Percentiles rank a stretch among this genome's conserved stretches.
These are phyloP conservation scores for Straminergon stramineum DNA, from an alignment of 225 moss, liverwort and hornwort genomes.

Conservation along the genomic window DNA sequence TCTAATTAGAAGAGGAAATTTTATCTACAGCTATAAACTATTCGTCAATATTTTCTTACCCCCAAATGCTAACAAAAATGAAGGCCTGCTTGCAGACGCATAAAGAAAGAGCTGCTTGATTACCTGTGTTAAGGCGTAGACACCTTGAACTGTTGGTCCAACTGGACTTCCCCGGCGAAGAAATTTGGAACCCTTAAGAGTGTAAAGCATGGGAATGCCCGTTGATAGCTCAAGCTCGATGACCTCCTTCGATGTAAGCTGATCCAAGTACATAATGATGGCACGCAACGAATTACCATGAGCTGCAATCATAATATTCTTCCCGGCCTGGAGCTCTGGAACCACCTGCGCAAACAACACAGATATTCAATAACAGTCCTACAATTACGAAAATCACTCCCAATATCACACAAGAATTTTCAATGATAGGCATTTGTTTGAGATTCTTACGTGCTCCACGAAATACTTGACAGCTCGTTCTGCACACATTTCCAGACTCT, in stretches of 20 bases:
- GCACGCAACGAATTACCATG: constrained; percentile 89
- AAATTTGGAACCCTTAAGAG: constrained; percentile 55
- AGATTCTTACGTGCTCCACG: constrained; percentile 33
- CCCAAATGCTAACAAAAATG: not conserved
- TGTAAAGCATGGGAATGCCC: constrained; percentile 93
- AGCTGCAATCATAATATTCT: constrained; percentile 85
- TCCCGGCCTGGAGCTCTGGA: constrained; percentile 72
- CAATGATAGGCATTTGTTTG: not conserved
- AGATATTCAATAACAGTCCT: not conserved
- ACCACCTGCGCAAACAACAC: constrained; percentile 49
- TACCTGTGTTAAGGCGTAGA: constrained; percentile 77
- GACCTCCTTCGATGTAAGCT: constrained; percentile 78
- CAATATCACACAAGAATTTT: not conserved
- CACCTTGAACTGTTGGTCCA: constrained; percentile 61
- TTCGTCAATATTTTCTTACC: not conserved
- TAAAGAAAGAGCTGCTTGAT: not conserved
- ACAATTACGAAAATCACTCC: not conserved
- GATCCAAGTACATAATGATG: constrained; percentile 94
- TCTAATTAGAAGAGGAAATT: not conserved
- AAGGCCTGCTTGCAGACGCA: not conserved
- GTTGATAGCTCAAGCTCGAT: constrained; percentile 93
- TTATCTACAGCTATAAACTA: not conserved
- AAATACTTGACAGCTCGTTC: constrained; percentile 90
- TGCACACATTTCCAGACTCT: constrained; percentile 89
- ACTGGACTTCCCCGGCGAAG: constrained; percentile 80